Percentiles rank a stretch among this genome's conserved stretches.
Evolutionary conservation across 768 basidiomycete genomes (phyloP).

Genomic region (Pholiota molesta): DNA sequence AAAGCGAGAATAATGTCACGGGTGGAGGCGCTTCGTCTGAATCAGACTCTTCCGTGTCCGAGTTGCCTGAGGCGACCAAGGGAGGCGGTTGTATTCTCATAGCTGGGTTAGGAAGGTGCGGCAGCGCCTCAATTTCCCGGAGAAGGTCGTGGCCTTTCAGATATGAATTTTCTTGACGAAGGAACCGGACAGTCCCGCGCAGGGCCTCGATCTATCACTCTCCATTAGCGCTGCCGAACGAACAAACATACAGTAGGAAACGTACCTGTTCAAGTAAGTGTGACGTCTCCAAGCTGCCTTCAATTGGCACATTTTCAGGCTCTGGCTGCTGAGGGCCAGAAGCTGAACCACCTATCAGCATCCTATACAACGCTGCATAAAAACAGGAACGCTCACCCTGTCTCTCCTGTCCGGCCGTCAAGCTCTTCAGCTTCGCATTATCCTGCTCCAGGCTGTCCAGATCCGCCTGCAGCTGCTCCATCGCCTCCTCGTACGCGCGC

Average conservation of each 20-base stretch:
- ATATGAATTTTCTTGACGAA: conserved; percentile 92
- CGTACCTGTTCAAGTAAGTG: conserved; percentile 86
- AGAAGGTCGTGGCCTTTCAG: conserved; percentile 93
- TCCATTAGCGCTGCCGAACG: conserved; percentile 30
- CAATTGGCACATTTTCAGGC: conserved; percentile 64
- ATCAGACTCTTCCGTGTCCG: conserved; percentile 71
- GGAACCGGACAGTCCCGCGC: conserved; percentile 88
- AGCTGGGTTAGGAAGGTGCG: conserved; percentile 56
- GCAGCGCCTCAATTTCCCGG: conserved; percentile 76
- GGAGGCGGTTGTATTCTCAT: conserved; percentile 64
- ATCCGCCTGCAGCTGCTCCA: conserved; percentile 91
- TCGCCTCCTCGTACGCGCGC: conserved; percentile 87
- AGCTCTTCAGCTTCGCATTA: conserved; percentile 77
- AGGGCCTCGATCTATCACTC: conserved; percentile 71
- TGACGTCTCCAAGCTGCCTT: conserved; percentile 85
- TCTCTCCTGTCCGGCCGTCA: conserved; percentile 67
- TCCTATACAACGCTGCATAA: not conserved
- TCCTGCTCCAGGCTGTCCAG: conserved; percentile 87
- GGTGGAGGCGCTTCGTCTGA: conserved; percentile 43
- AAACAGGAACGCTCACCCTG: conserved; percentile 53
- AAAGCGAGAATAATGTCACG: conserved; percentile 64
- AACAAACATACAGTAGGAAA: conserved; percentile 3
- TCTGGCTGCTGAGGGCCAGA: conserved; percentile 55
- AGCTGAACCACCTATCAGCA: conserved; percentile 26
- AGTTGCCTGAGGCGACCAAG: conserved; percentile 62